Percentiles rank a stretch among this genome's conserved stretches.
Evolutionary conservation across 108 stramenopile genomes (phyloP).

Genomic region (Cyclotella atomus): DNA sequence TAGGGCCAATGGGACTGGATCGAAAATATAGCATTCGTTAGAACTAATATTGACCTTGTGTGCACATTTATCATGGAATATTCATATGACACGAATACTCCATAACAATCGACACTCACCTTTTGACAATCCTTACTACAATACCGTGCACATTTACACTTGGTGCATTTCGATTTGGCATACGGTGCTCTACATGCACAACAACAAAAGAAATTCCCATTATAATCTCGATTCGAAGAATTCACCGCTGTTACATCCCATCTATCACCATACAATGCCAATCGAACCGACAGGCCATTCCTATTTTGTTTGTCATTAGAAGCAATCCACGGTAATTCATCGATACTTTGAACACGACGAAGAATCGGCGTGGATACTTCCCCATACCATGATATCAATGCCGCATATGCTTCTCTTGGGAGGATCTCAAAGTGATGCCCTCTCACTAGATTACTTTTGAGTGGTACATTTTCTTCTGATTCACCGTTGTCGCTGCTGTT

Average conservation of each 20-base stretch:
- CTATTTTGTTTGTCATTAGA: background rate
- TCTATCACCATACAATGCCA: conserved; percentile 21
- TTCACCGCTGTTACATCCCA: conserved; percentile 6
- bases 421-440: conserved; percentile 85
- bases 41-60: background rate
- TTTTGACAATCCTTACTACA: conserved; percentile 69
- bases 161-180: conserved; percentile 53
- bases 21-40: background rate
- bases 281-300: background rate
- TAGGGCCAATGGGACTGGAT: conserved; percentile 68
- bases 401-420: conserved; percentile 78
- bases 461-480: background rate
- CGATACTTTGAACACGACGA: conserved; percentile 38
- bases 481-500: background rate
- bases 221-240: background rate
- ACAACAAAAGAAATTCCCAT: too few relatives aligned
- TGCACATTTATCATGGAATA: background rate
- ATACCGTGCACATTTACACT: conserved; percentile 58
- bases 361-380: conserved; percentile 66
- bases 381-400: conserved; percentile 75
- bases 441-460: conserved; percentile 67
- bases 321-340: conserved; percentile 7
- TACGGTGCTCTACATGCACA: conserved; percentile 58
- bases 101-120: background rate
- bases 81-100: too few relatives aligned